Conservation (phyloP, 345 rosid species). For the Balakata baccata region DNA sequence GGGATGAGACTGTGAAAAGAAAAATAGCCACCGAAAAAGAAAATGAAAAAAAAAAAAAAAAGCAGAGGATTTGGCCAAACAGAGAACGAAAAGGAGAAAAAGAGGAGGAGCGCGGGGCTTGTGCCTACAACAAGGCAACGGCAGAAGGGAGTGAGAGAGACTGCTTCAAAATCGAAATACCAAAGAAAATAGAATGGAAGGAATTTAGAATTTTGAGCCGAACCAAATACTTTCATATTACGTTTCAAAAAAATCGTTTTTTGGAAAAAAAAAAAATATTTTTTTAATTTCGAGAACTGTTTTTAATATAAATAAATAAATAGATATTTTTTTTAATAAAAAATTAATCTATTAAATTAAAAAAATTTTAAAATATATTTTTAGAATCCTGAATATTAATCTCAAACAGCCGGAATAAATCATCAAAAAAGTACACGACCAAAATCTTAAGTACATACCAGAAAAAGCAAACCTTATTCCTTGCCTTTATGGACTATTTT, state of each 20-base stretch:
- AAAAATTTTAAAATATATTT: too few species aligned
- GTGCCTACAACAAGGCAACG: constrained; percentile 1
- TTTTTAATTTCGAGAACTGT: too few species aligned
- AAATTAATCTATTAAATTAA: too few species aligned
- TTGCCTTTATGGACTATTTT: background rate
- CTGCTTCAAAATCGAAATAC: constrained; percentile 8
- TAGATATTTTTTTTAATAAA: too few species aligned
- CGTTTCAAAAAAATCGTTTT: too few species aligned
- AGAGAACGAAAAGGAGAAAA: background rate
- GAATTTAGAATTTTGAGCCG: background rate
- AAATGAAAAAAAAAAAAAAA: background rate
- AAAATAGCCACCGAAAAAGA: background rate
- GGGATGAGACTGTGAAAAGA: background rate
- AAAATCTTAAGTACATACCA: constrained; percentile 10
- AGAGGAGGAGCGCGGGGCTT: background rate
- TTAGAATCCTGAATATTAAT: too few species aligned
- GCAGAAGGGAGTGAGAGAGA: background rate
- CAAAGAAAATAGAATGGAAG: background rate
- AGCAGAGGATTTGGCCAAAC: background rate
- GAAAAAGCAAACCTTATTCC: background rate
- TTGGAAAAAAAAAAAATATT: too few species aligned
- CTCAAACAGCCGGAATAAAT: too few species aligned
- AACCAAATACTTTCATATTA: too few species aligned
- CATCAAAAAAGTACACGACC: background rate
- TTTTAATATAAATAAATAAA: too few species aligned